Base-by-base conservation (phyloP, 1,284 basidiomycete species). In the Amylostereum chailletii region DNA sequence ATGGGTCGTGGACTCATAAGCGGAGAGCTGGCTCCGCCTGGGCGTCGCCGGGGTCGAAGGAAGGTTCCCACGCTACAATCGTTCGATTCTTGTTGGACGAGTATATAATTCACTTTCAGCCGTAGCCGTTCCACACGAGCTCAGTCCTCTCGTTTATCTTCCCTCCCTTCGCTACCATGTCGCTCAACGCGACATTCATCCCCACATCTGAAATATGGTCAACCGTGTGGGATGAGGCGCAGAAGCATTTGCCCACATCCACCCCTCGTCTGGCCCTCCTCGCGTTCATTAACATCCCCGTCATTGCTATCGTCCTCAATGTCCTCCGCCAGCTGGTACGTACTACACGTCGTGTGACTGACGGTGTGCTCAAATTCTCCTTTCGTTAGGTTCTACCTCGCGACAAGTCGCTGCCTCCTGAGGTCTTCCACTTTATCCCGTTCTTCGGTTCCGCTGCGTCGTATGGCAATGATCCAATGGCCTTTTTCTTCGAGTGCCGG, bases 381-480 rank as follows among this genome's bases (percentile, higher is more conserved):
- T 32, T 3, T 10, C 32, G 4, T 19, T 57, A 83, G 80, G 43
- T 74, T 50, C 54, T 75, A 27, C 83, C 83, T 29, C 68, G 69
- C 48, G 72, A 83, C 61, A 72, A 73, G 45, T 75, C 73, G 11
- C 57, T 75, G 31, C 89, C 89, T 3, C 89, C 89, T 0, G 68
- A 85, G 43, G 89, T 92, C 10, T 92, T 90, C 69, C 84, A 90
- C 64, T 76, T 76, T 60, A 70, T 91, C 52, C 89, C 89, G 19
- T 74, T 83, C 64, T 73, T 92, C 55, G 89, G 89, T 8, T 87
- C 83, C 31, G 84, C 89, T 1, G 71, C 78, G n/a, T 61, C 70
- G 42, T 92, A 92, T 56, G 89, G 89, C 27, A 79, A 88, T 60
- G 86, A 92, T 63, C 89, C 89, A 2, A 76, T 90, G 64, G 77